Base-by-base conservation (phyloP, 805 yeast species). In the Debaryomyces prosopidis region DNA sequence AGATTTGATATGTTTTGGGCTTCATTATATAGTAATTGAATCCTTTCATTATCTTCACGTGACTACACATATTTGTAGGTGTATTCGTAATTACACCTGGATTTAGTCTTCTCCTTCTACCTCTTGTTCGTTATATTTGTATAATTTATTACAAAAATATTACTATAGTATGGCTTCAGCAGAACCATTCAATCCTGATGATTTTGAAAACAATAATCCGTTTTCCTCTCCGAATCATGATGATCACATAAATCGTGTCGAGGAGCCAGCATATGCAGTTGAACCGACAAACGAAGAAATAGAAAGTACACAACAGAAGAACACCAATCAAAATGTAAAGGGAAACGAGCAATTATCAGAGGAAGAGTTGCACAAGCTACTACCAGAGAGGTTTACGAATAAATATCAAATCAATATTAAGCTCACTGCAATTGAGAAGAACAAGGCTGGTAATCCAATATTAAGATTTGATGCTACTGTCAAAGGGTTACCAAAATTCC, bases 371-470 rank as follows among this genome's bases (percentile, higher is more conserved):
- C 69, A 71, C 44, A 67, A 62, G 50, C 68, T 75, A 41, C 48
- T 80, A 10, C 85, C 85, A 1, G 85, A 80, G 52, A 58, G 84
- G 50, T 68, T 71, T 48, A 66, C 73, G 40, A 63, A 62, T 23
- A 63, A 66, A 43, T 76, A 74, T 49, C 60, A 53, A 42, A 49
- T 92, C 35, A 57, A 58, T 1, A 73, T 88, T 27, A 79, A 75
- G 42, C 83, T 92, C 3, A 76, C 78, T 2, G 86, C 79, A 11
- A 70, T 94, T 40, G 97, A 91, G 63, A 77, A 84, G 54, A 79
- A 80, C 46, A 85, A 82, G 60, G 78, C 77, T 41, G 89, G 85
- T 46, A 89, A 89, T 55, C 97, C 97, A 4, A 83, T 87, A 7
- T 69, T 92, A 44, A 77, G 83, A 50, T 84, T 92, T 52, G 89